Evolutionary conservation across 331 rosid genomes (phyloP).

Genomic region (Cucumis variabilis): DNA sequence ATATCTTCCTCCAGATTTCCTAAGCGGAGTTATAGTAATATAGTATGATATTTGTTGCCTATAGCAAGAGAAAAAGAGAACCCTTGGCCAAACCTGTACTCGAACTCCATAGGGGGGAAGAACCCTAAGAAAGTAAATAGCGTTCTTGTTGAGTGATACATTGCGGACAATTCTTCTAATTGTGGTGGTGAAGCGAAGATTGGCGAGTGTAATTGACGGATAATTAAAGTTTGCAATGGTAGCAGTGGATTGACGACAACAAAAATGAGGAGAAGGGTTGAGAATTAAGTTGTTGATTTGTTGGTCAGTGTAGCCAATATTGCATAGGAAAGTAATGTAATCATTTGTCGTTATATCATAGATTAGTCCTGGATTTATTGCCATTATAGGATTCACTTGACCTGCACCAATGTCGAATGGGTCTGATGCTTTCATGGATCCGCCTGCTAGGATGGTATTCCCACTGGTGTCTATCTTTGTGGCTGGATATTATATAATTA

Average conservation of each 20-base stretch:
- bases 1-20: constrained; percentile 47
- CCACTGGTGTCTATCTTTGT: constrained; percentile 39
- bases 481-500: constrained; percentile 5
- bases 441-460: constrained; percentile 51
- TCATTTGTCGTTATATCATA: constrained; percentile 55
- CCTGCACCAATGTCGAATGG: constrained; percentile 65
- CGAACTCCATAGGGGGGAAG: constrained; percentile 48
- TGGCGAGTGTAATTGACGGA: constrained; percentile 55
- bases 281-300: constrained; percentile 39
- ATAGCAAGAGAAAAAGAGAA: constrained; percentile 52
- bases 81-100: constrained; percentile 52
- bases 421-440: constrained; percentile 48
- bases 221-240: constrained; percentile 40
- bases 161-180: constrained; percentile 52
- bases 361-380: constrained; percentile 58
- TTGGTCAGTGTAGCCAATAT: constrained; percentile 48
- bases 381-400: constrained; percentile 55
- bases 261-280: constrained; percentile 28
- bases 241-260: constrained; percentile 26
- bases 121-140: constrained; percentile 42
- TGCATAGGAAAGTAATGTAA: constrained; percentile 52
- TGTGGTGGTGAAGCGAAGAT: constrained; percentile 46
- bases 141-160: constrained; percentile 39
- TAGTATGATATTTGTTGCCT: constrained; percentile 40
- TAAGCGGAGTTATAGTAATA: constrained; percentile 44